Base-by-base conservation (phyloP, 2,329 filamentous ascomycete genomes). In the Colletotrichum liriopes region DNA sequence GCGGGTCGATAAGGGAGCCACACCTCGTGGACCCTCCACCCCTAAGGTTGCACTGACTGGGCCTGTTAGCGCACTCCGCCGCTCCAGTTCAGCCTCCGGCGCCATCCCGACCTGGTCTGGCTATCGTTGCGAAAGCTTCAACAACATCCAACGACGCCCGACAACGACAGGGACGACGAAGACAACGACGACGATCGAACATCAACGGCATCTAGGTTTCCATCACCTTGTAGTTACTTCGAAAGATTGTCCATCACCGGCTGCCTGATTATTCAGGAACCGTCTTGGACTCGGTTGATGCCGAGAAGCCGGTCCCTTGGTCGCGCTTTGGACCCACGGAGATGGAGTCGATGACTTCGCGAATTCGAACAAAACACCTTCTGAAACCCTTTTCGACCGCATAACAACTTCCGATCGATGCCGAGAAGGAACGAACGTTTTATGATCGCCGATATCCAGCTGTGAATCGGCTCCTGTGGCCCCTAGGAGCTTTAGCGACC, bases 341-440 rank as follows among this genome's bases (percentile, higher is more conserved):
- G 81, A 84, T 84, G 83, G 83, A 83, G 81, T 77, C 78, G 71
- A 71, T 72, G 71, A 74, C 67, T 65, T 71, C 63, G 63, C 63
- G 70, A 63, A 62, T 56, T 59, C 66, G 63, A 73, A 52, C 52
- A 65, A 67, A 65, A 37, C 47, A 60, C 54, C 55, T 66, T 56
- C 51, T 49, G 65, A 71, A 52, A 60, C 12, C 43, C n/a, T 16
- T 54, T 54, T 35, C 41, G 65, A 62, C 55, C 49, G 43, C 61
- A 65, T 35, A 65, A 39, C 54, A n/a, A 16, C 52, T 58, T 16
- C n/a, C 51, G 41, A 72, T 52, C 56, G 45, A 62, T 43, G 63
- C 74, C 39, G 61, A 56, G 56, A 59, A 39, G 26, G 63, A 51
- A 3, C 41, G 32, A 20, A 20, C 9, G 6, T 55, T 74, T 61